These are phyloP conservation scores for Zygoascus bituminiphila DNA, from an alignment of 805 yeast species.

Conservation along the genomic window DNA sequence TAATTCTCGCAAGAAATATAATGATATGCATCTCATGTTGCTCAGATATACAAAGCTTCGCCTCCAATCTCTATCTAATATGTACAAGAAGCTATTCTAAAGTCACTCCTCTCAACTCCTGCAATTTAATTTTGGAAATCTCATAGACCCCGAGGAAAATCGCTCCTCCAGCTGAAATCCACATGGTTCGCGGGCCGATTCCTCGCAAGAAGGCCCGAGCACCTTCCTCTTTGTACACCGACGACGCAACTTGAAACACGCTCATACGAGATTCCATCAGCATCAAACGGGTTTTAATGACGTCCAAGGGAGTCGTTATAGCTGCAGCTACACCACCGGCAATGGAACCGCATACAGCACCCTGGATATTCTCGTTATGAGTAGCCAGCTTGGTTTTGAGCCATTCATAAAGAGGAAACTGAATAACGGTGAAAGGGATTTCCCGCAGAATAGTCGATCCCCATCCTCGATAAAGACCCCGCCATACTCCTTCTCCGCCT, in stretches of 20 bases:
- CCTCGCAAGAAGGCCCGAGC: slow-evolving; percentile 66
- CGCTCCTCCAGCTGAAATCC: slow-evolving; percentile 99
- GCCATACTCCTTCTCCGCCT: slow-evolving; percentile 67
- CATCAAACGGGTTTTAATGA: slow-evolving; percentile 91
- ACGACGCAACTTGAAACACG: slow-evolving; percentile 39
- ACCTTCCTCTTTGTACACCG: slow-evolving; percentile 67
- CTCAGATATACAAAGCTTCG: too few species aligned
- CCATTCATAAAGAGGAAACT: slow-evolving; percentile 87
- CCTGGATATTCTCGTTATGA: slow-evolving; percentile 43
- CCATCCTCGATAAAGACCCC: slow-evolving; percentile 91
- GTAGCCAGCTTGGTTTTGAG: slow-evolving; percentile 44
- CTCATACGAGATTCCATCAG: slow-evolving; percentile 45
- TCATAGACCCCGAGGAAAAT: slow-evolving; percentile 94
- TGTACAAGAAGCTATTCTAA: too few species aligned
- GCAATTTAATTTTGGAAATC: slow-evolving; percentile 26
- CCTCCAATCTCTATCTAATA: too few species aligned
- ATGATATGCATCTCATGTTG: too few species aligned
- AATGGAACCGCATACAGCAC: slow-evolving; percentile 83
- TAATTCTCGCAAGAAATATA: too few species aligned
- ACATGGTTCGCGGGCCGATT: slow-evolving; percentile 89
- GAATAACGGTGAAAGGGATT: slow-evolving; percentile 93
- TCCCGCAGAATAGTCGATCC: slow-evolving; percentile 86
- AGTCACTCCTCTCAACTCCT: background rate
- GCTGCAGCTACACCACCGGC: slow-evolving; percentile 97
- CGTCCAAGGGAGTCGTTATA: slow-evolving; percentile 87